Conservation (phyloP, 23 red algal species). For the Gracilaria caudata region DNA sequence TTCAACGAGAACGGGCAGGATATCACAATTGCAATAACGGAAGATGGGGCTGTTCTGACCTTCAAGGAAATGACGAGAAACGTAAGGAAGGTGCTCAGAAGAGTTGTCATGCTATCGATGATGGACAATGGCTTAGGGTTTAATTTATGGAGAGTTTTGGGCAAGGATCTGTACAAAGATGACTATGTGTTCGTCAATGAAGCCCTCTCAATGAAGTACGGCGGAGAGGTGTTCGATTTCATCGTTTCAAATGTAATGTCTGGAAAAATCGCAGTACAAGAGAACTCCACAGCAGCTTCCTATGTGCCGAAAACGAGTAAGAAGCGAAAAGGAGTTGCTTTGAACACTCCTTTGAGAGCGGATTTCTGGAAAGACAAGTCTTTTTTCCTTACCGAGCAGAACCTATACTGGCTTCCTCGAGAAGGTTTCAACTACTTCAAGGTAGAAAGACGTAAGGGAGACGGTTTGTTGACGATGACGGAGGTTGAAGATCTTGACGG, state of each 20-base stretch:
- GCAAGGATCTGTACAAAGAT: conserved; percentile 3
- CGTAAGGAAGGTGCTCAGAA: not conserved
- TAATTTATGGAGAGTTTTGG: not conserved
- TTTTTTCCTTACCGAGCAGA: not conserved
- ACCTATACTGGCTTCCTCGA: not conserved
- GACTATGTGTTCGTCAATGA: not conserved
- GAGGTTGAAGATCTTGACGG: not conserved
- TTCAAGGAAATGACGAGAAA: not conserved
- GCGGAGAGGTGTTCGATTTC: not conserved
- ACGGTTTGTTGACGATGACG: not conserved
- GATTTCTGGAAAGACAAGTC: not conserved
- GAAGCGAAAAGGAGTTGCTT: not conserved
- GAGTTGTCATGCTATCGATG: not conserved
- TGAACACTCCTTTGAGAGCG: not conserved
- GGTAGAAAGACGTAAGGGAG: not conserved
- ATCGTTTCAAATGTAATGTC: not conserved
- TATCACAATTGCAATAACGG: not conserved
- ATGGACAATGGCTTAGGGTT: conserved; percentile 1
- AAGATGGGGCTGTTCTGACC: not conserved
- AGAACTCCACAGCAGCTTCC: not conserved
- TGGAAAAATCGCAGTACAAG: not conserved
- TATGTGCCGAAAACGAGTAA: not conserved
- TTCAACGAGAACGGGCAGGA: not conserved
- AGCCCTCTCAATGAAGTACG: not conserved
- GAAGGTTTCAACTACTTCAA: not conserved